Conservation (phyloP, 306 rosid genomes). For the Vicia faba region DNA sequence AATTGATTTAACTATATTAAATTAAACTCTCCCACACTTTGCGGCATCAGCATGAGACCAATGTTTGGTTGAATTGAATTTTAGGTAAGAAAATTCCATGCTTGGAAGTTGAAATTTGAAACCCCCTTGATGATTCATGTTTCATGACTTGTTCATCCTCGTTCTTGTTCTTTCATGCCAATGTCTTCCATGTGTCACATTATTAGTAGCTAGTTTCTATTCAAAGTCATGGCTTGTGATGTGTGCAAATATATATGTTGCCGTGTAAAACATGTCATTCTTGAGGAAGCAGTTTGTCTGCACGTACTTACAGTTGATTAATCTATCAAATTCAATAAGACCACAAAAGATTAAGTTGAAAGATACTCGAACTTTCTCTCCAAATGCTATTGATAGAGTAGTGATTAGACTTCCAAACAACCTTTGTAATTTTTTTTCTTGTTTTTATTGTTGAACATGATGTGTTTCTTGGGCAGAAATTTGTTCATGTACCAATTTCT, state of each 20-base stretch:
- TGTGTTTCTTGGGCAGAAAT: constrained; percentile 37
- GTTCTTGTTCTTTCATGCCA: neutral
- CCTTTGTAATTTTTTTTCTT: neutral
- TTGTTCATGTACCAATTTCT: constrained; percentile 24
- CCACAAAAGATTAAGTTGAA: too few species aligned
- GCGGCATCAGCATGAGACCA: constrained; percentile 49
- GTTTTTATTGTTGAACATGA: neutral
- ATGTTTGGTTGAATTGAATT: constrained; percentile 31
- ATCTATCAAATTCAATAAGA: too few species aligned
- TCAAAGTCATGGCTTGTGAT: constrained; percentile 14
- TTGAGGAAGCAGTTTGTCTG: too few species aligned
- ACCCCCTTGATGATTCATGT: constrained; percentile 6
- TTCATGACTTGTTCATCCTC: constrained; percentile 1
- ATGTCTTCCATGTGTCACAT: constrained; percentile 40
- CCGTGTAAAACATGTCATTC: constrained; percentile 46
- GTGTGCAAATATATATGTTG: constrained; percentile 30
- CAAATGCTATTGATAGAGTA: neutral
- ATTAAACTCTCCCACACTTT: constrained; percentile 46
- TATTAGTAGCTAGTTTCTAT: neutral
- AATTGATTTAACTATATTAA: constrained; percentile 30
- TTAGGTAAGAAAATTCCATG: constrained; percentile 3
- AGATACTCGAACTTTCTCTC: too few species aligned
- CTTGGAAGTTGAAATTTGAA: neutral
- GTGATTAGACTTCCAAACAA: constrained; percentile 49
- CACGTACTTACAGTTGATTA: too few species aligned